Percentiles rank a stretch among this genome's conserved stretches.
phyloP scores from a whole-genome alignment of 1,284 basidiomycete species.

The Fistulina hepatica region DNA sequence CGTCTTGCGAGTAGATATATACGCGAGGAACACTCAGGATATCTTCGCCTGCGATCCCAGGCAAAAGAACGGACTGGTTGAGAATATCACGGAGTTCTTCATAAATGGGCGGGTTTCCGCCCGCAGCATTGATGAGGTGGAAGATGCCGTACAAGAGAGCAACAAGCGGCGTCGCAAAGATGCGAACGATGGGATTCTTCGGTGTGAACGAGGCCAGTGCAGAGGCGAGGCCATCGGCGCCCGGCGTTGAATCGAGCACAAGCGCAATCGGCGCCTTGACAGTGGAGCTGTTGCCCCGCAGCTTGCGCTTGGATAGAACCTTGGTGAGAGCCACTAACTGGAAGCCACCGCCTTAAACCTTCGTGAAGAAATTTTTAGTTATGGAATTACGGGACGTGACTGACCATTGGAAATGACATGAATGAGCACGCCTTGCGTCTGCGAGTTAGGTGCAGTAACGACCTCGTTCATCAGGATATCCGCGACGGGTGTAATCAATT shows the following conservation, averaged over 20 bases:
- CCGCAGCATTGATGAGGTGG: conserved; percentile 1
- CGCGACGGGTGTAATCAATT: too few species aligned
- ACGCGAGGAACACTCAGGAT: conserved; percentile 1
- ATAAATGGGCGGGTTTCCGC: conserved; percentile 2
- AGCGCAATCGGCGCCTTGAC: conserved; percentile 5
- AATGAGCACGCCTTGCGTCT: too few species aligned
- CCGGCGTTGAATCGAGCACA: conserved; percentile 7
- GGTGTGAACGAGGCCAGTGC: conserved; percentile 1
- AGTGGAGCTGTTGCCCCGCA: too few species aligned
- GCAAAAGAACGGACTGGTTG: neutral
- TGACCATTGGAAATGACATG: too few species aligned
- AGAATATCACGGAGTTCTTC: conserved; percentile 1
- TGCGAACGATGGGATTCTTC: conserved; percentile 1
- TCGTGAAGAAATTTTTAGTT: too few species aligned
- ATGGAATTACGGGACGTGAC: too few species aligned
- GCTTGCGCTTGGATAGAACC: too few species aligned
- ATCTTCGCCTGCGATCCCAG: neutral
- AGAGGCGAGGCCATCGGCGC: conserved; percentile 1
- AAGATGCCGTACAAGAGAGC: conserved; percentile 3
- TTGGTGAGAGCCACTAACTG: too few species aligned
- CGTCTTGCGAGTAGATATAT: conserved; percentile 5
- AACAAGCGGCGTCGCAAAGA: neutral
- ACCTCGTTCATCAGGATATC: too few species aligned
- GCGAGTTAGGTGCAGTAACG: too few species aligned
- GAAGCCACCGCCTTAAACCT: too few species aligned